These are phyloP conservation scores for Lactifluus volemus DNA, from an alignment of 768 basidiomycete species.

Conservation along the genomic window DNA sequence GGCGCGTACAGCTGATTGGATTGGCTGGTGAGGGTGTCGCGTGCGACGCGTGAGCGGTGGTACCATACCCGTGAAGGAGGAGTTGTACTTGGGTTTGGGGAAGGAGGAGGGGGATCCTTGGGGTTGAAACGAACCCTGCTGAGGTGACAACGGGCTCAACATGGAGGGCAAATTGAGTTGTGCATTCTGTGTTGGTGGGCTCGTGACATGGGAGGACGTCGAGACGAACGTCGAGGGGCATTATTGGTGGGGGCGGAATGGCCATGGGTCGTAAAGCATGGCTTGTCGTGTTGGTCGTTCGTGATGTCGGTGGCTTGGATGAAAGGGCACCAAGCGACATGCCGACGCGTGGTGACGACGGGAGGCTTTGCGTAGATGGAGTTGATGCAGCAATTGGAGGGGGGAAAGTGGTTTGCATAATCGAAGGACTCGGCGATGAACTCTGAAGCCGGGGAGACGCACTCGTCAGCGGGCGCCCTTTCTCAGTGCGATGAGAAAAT, in stretches of 20 bases:
- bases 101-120: constrained; percentile 19
- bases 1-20: constrained; percentile 1
- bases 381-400: constrained; percentile 17
- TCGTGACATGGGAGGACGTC: constrained; percentile 6
- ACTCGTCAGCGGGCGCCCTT: not conserved
- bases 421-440: constrained; percentile 23
- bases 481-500: not conserved
- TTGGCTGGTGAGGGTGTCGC: constrained; percentile 18
- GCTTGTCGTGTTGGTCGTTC: constrained; percentile 24
- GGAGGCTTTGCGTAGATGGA: constrained; percentile 18
- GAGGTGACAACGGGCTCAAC: constrained; percentile 7
- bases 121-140: constrained; percentile 17
- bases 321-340: constrained; percentile 25
- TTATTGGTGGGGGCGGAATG: not conserved
- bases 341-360: constrained; percentile 29
- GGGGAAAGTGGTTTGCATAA: constrained; percentile 20
- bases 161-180: constrained; percentile 14
- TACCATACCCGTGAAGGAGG: constrained; percentile 30
- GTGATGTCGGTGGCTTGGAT: constrained; percentile 29
- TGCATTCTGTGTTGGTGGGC: constrained; percentile 21
- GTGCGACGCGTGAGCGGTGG: constrained; percentile 11
- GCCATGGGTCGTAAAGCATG: not conserved
- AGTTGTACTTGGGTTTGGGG: constrained; percentile 50
- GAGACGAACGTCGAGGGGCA: too few species aligned
- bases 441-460: not conserved